Evolutionary conservation across 2,329 filamentous ascomycete species (phyloP), one percentile per base, ranked within the genome.

Genomic region (Fusarium tupiense): DNA sequence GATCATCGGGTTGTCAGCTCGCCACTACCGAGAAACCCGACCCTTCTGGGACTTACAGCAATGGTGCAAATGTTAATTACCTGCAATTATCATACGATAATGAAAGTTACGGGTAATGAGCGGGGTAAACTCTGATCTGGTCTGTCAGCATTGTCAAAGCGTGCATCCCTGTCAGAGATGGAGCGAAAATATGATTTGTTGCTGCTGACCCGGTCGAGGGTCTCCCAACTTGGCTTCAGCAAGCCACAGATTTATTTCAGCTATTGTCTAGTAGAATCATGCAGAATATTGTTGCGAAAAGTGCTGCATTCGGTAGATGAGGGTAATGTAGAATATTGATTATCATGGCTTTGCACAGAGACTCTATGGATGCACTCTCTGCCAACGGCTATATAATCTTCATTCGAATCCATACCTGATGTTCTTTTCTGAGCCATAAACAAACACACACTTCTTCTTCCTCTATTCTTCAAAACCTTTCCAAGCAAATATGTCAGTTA

Each of bases 271-370:
- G 31, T 20, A 33, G 8, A 16, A 20, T 5, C 0, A 11, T 37
- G 12, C 1, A 11, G n/a, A 20, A 11, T 9, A 11, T 11, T 7
- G 8, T 2, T 33, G 10, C 0, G 0, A 6, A n/a, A 31, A 50
- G 29, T 50, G 29, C 14, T 5, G 5, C 2, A 50, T 8, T n/a
- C 0, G 29, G 20, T 13, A 13, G 7, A n/a, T 31, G 10, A 50
- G 29, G 29, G 20, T 9, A n/a, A 17, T 6, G 3, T 19, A 9
- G 20, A n/a, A 6, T n/a, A 9, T 50, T 17, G 3, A 9, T 7
- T 2, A 6, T 50, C 29, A 13, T 50, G 10, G 5, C 20, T 50
- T 33, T 50, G 3, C 29, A 19, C 9, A 2, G 20, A 31, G 29
- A 50, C 29, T 50, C 3, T 12, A 12, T 3, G 3, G 11, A 31